A percentile compares a stretch with the other conserved stretches of the same genome.
Evolutionary conservation across 2,329 filamentous ascomycete species (phyloP).

Genomic region (Aspergillus japonicus): DNA sequence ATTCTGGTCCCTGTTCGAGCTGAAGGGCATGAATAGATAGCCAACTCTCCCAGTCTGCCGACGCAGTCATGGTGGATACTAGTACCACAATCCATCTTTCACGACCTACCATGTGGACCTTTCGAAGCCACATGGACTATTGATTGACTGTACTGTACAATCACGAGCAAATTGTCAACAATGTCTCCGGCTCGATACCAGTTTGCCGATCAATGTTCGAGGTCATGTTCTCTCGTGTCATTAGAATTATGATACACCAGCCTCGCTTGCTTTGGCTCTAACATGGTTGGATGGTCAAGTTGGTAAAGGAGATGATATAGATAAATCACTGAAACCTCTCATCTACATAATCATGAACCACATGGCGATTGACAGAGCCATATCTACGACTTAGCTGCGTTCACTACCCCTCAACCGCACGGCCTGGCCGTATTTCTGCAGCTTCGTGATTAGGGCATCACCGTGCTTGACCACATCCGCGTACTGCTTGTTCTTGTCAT

Average conservation of each 20-base stretch:
- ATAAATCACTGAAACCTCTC: conserved; percentile 11
- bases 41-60: not conserved
- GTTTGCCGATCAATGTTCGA: conserved; percentile 2
- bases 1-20: not conserved
- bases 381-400: conserved; percentile 59
- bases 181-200: not conserved
- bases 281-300: conserved; percentile 5
- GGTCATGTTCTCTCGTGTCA: conserved; percentile 18
- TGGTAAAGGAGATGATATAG: conserved; percentile 5
- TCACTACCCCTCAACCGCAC: conserved; percentile 93
- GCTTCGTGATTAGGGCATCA: conserved; percentile 95
- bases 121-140: not conserved
- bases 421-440: conserved; percentile 98
- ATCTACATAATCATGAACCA: conserved; percentile 7
- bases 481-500: conserved; percentile 99
- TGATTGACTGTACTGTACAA: not conserved
- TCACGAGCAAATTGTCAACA: no score
- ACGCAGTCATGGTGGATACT: not conserved
- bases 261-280: conserved; percentile 24
- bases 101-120: not conserved
- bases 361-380: conserved; percentile 3
- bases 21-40: not conserved
- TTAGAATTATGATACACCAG: conserved; percentile 27
- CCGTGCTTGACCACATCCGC: conserved; percentile 96
- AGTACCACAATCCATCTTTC: not conserved